These are phyloP conservation scores for Saturnispora gosingensis DNA, from an alignment of 805 yeast species.

Conservation along the genomic window DNA sequence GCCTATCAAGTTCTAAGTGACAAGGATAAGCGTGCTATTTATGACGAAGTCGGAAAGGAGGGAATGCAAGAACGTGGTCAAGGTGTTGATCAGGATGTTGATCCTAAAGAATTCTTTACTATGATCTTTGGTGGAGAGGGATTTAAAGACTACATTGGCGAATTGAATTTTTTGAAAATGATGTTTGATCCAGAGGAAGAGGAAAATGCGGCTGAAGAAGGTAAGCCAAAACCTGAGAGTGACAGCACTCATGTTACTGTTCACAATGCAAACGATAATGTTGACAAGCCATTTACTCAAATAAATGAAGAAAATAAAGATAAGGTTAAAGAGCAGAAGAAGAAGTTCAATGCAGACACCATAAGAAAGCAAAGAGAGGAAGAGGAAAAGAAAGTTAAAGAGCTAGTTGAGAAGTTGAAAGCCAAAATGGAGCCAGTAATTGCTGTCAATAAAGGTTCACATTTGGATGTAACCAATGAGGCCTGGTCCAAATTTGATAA, in stretches of 20 bases:
- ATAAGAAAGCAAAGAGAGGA: conserved; percentile 25
- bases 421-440: conserved; percentile 31
- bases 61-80: conserved; percentile 35
- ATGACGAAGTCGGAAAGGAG: conserved; percentile 70
- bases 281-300: conserved; percentile 8
- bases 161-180: conserved; percentile 68
- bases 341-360: conserved; percentile 19
- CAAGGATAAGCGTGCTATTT: conserved; percentile 50
- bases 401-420: conserved; percentile 48
- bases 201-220: conserved; percentile 34
- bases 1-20: conserved; percentile 75
- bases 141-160: conserved; percentile 81
- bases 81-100: conserved; percentile 54
- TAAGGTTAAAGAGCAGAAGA: conserved; percentile 9
- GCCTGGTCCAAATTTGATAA: conserved; percentile 44
- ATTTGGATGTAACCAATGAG: conserved; percentile 31
- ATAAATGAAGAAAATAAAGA: conserved; percentile 11
- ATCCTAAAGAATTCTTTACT: conserved; percentile 62
- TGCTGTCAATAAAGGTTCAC: conserved; percentile 28
- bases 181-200: conserved; percentile 34
- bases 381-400: conserved; percentile 42
- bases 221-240: not conserved
- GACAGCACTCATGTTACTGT: conserved; percentile 6
- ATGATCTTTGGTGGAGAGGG: conserved; percentile 86
- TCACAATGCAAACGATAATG: conserved; percentile 4